Percentiles rank a stretch among this genome's conserved stretches.
Evolutionary conservation across 352 stramenopile genomes (phyloP).

Genomic region (Phytopythium montanum): DNA sequence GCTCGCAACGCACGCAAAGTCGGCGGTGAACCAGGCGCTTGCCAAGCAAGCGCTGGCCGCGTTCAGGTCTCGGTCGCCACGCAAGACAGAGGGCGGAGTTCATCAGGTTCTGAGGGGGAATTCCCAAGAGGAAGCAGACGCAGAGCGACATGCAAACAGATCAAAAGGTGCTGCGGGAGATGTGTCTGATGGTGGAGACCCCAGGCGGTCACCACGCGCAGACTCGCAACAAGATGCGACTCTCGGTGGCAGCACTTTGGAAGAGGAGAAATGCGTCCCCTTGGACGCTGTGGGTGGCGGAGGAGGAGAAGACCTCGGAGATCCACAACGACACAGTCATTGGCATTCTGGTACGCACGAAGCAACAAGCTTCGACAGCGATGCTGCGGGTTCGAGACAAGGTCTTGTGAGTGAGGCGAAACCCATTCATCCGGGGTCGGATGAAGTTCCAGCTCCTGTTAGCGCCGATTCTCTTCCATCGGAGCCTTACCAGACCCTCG

Average conservation of each 20-base stretch:
- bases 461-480: background rate
- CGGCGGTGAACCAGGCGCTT: slow-evolving; percentile 37
- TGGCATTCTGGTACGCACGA: background rate
- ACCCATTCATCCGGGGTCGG: background rate
- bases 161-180: background rate
- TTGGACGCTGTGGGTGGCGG: background rate
- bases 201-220: background rate
- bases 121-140: background rate
- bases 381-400: background rate
- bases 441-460: background rate
- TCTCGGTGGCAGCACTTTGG: background rate
- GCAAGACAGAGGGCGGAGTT: background rate
- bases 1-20: slow-evolving; percentile 25
- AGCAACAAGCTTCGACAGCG: background rate
- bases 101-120: background rate
- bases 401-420: background rate
- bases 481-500: background rate
- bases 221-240: background rate
- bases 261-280: background rate
- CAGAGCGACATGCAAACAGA: background rate
- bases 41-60: slow-evolving; percentile 47
- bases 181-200: background rate
- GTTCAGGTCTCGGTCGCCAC: slow-evolving; percentile 4
- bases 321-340: background rate
- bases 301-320: background rate